Evolutionary conservation across 2,329 filamentous ascomycete genomes (phyloP).

Genomic region (Mollisia scopiformis): DNA sequence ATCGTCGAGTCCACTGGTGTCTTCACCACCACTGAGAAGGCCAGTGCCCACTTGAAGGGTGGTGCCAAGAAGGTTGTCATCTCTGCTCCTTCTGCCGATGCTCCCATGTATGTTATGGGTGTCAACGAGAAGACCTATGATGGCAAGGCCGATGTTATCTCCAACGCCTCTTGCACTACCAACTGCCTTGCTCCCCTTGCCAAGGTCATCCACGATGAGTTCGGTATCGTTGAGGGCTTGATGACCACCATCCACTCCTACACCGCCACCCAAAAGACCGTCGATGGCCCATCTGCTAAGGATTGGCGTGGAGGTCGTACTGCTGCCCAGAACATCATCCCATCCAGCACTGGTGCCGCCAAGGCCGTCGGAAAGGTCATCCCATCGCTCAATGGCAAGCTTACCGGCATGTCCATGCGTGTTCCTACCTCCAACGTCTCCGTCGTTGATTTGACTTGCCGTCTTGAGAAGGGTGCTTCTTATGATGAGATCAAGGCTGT

Average conservation of each 20-base stretch:
- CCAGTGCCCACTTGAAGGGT: slow-evolving; percentile 89
- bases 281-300: slow-evolving; percentile 96
- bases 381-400: slow-evolving; percentile 96
- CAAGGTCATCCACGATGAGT: slow-evolving; percentile 99
- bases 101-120: slow-evolving; percentile 99
- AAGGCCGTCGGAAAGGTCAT: slow-evolving; percentile 99
- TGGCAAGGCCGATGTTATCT: slow-evolving; percentile 88
- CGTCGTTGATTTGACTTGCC: slow-evolving; percentile 95
- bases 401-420: slow-evolving; percentile 99
- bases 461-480: slow-evolving; percentile 84
- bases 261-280: slow-evolving; percentile 99
- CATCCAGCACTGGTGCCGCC: slow-evolving; percentile 97
- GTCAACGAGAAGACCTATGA: slow-evolving; percentile 97
- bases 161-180: slow-evolving; percentile 99
- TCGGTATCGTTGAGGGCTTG: slow-evolving; percentile 94
- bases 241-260: slow-evolving; percentile 99
- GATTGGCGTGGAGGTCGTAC: slow-evolving; percentile 99
- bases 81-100: slow-evolving; percentile 90
- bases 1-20: slow-evolving; percentile 98
- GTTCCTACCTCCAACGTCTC: slow-evolving; percentile 98
- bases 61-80: slow-evolving; percentile 98
- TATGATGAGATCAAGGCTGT: slow-evolving; percentile 93
- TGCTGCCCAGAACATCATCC: slow-evolving; percentile 99
- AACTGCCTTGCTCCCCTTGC: slow-evolving; percentile 99
- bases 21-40: slow-evolving; percentile 98